Evolutionary conservation across 2,329 filamentous ascomycete species (phyloP).

Genomic region (Fusarium duplospermum): DNA sequence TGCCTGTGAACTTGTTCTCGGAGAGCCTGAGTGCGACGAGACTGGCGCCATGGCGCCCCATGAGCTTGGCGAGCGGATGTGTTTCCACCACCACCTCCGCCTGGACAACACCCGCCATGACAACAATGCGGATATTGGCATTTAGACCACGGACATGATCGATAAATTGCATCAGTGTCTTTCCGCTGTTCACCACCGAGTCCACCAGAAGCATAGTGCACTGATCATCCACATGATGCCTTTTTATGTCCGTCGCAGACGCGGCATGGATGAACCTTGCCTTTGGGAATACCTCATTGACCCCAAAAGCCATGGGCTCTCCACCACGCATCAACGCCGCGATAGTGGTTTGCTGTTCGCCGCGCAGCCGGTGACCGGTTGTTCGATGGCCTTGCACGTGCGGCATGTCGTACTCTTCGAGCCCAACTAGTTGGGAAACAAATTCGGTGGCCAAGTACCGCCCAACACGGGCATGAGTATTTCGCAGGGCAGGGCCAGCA

Average conservation of each 20-base stretch:
- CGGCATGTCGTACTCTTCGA: constrained; percentile 59
- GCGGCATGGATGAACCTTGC: constrained; percentile 64
- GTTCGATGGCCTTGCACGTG: constrained; percentile 64
- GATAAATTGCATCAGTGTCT: constrained; percentile 11
- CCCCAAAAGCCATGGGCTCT: constrained; percentile 70
- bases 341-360: constrained; percentile 64
- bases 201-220: constrained; percentile 66
- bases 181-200: constrained; percentile 65
- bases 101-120: constrained; percentile 68
- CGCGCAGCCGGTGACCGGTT: constrained; percentile 57
- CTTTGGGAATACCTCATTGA: constrained; percentile 63
- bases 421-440: constrained; percentile 59
- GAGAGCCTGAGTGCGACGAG: constrained; percentile 67
- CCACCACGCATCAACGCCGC: constrained; percentile 73
- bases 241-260: constrained; percentile 54
- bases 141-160: constrained; percentile 53
- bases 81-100: constrained; percentile 38
- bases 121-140: constrained; percentile 58
- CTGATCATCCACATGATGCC: constrained; percentile 53
- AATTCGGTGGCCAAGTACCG: constrained; percentile 64
- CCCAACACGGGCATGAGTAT: constrained; percentile 62
- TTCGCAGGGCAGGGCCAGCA: constrained; percentile 58
- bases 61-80: constrained; percentile 30
- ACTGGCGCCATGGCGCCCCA: constrained; percentile 41
- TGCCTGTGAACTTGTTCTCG: constrained; percentile 66